These are phyloP conservation scores for Ophiostoma pallidulum DNA, from an alignment of 2,329 filamentous ascomycete species.

Conservation along the genomic window DNA sequence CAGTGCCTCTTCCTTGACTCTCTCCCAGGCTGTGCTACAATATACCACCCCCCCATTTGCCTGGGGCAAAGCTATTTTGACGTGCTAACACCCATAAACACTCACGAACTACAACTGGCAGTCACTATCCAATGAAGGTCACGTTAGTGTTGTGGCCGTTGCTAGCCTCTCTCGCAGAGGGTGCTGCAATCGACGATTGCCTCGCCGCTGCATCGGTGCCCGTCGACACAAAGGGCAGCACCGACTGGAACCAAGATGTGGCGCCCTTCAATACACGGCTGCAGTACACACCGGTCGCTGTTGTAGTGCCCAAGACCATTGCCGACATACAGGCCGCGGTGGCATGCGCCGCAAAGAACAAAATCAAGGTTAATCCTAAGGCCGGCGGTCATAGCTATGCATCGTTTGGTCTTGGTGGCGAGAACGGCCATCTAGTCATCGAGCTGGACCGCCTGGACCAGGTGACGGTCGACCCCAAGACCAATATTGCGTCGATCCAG, in stretches of 20 bases:
- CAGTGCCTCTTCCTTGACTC: too few relatives aligned
- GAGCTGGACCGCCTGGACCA: slow-evolving; percentile 36
- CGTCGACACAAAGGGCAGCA: slow-evolving; percentile 16
- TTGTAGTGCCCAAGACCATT: slow-evolving; percentile 32
- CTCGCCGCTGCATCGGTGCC: slow-evolving; percentile 20
- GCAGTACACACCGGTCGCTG: slow-evolving; percentile 28
- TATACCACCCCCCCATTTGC: too few relatives aligned
- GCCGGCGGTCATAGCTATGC: slow-evolving; percentile 44
- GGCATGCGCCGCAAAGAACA: slow-evolving; percentile 31
- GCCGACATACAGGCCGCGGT: slow-evolving; percentile 38
- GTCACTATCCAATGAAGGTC: too few relatives aligned
- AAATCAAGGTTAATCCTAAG: slow-evolving; percentile 38
- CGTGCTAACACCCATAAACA: too few relatives aligned
- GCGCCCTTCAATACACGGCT: slow-evolving; percentile 23
- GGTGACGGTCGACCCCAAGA: slow-evolving; percentile 31
- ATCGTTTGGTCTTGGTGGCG: slow-evolving; percentile 37
- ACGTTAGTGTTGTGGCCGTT: neutral
- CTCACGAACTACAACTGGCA: too few relatives aligned
- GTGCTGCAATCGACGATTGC: slow-evolving; percentile 23
- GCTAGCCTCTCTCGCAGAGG: neutral
- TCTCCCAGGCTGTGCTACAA: too few relatives aligned
- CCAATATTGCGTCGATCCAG: slow-evolving; percentile 34
- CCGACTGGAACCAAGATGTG: slow-evolving; percentile 20
- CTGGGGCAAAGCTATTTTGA: too few relatives aligned
- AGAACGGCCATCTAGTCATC: slow-evolving; percentile 38